Conservation (phyloP, 345 rosid species). For the Balakata baccata region DNA sequence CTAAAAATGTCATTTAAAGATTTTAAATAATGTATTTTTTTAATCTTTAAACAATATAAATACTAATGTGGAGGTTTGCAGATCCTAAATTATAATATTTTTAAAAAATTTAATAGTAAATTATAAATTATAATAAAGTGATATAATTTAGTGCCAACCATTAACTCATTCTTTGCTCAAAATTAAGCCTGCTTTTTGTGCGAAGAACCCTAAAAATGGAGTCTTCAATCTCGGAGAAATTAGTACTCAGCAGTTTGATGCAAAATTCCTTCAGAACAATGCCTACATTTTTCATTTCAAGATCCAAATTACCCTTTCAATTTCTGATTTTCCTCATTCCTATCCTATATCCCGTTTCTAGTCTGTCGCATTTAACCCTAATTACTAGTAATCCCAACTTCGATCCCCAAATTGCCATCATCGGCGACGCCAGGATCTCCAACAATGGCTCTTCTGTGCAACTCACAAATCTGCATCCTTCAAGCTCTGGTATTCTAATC, state of each 20-base stretch:
- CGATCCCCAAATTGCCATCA: slow-evolving; percentile 27
- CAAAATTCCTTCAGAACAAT: slow-evolving; percentile 8
- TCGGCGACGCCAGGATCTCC: slow-evolving; percentile 40
- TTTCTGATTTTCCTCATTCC: slow-evolving; percentile 20
- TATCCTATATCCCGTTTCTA: slow-evolving; percentile 17
- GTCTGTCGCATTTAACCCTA: slow-evolving; percentile 23
- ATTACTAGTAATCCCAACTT: slow-evolving; percentile 24
- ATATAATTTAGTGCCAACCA: no score
- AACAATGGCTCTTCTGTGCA: slow-evolving; percentile 23
- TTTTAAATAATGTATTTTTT: no score
- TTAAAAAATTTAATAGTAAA: no score
- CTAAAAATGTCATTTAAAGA: no score
- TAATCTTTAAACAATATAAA: no score
- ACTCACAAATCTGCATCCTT: slow-evolving; percentile 27
- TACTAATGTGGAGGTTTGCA: no score
- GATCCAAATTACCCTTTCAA: slow-evolving; percentile 6
- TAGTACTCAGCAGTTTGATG: background rate
- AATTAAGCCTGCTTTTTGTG: no score
- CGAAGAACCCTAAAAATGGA: background rate
- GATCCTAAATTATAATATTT: no score
- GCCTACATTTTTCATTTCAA: slow-evolving; percentile 21
- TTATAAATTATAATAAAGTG: no score
- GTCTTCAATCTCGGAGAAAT: background rate
- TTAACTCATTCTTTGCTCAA: no score
- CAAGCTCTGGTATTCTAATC: slow-evolving; percentile 39